phyloP scores from a whole-genome alignment of 352 stramenopile species.

The Pythium rhizo-oryzae region DNA sequence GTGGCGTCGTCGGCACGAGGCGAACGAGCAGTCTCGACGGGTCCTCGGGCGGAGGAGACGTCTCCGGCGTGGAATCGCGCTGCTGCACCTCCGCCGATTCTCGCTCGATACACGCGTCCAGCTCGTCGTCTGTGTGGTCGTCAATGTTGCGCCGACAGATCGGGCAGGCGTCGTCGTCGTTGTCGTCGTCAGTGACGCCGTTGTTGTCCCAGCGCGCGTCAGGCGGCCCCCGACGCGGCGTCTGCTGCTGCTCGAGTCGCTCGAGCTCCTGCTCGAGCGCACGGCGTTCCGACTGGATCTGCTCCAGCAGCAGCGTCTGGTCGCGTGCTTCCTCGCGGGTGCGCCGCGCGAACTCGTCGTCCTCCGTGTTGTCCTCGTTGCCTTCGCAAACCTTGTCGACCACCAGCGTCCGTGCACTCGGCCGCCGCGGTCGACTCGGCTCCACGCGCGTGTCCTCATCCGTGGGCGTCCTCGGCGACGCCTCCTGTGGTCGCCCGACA shows the following conservation, averaged over 20 bases:
- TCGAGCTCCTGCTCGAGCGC: conserved; percentile 51
- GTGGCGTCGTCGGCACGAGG: neutral
- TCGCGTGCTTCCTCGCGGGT: conserved; percentile 1
- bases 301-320: conserved; percentile 5
- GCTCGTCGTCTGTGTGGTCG: conserved; percentile 53
- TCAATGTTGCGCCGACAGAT: conserved; percentile 61
- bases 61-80: conserved; percentile 5
- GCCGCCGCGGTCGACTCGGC: too few relatives aligned
- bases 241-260: conserved; percentile 20
- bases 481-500: too few relatives aligned
- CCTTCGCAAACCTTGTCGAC: neutral
- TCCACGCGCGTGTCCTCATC: too few relatives aligned
- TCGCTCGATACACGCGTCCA: conserved; percentile 63
- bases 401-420: too few relatives aligned
- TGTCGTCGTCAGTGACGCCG: neutral
- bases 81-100: conserved; percentile 31
- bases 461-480: too few relatives aligned
- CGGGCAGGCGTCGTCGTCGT: conserved; percentile 47
- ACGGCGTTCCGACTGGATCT: conserved; percentile 36
- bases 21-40: neutral
- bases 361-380: neutral
- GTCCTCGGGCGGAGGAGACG: neutral
- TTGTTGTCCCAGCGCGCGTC: neutral
- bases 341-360: neutral
- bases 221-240: neutral